Base-by-base conservation (phyloP, 2,329 filamentous ascomycete genomes). In the Ophiosphaerella herpotricha region DNA sequence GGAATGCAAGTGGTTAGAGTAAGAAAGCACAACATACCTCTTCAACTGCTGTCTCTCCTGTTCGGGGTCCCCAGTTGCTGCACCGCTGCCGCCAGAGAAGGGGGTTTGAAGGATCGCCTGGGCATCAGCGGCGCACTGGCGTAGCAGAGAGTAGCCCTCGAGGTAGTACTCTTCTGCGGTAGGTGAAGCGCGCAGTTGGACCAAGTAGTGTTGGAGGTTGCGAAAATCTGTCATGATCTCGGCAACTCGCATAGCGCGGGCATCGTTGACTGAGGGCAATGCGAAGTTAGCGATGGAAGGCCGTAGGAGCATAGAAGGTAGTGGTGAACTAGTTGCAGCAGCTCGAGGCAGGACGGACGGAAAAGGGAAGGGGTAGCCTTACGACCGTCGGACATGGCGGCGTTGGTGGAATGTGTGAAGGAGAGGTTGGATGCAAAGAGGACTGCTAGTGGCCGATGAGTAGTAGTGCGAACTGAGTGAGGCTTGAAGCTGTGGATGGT, bases 181-280 rank as follows among this genome's bases (percentile, higher is more conserved):
- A 26, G 79, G 76, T 16, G 76, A 75, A 24, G 78, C 75, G 50
- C 79, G 77, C 50, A 83, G 77, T 52, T 82, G 77, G 26, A 78
- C 76, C 48, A 86, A 82, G 64, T 85, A 82, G 54, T 80, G 70
- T 56, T 85, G 81, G 4, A 86, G 72, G 48, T 82, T 83, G 45
- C 83, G 82, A 66, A 84, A 87, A 72, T 87, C 84, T 55, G 80
- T 80, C 75, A 87, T 83, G 65, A 87, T 79, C 70, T 87, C 84
- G 39, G 82, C 77, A 57, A 87, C 74, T 59, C 84, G 80, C 68
- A 86, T 76, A 42, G 84, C 84, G 64, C 84, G 82, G 50, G 82
- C 82, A 66, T 85, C 79, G 65, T 87, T 87, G 60, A 85, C 84
- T 87, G 48, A 35, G 14, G 4, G 35, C 24, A 34, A 18, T 50